phyloP scores from a whole-genome alignment of 805 yeast species.

The Myxozyma melibiosi region DNA sequence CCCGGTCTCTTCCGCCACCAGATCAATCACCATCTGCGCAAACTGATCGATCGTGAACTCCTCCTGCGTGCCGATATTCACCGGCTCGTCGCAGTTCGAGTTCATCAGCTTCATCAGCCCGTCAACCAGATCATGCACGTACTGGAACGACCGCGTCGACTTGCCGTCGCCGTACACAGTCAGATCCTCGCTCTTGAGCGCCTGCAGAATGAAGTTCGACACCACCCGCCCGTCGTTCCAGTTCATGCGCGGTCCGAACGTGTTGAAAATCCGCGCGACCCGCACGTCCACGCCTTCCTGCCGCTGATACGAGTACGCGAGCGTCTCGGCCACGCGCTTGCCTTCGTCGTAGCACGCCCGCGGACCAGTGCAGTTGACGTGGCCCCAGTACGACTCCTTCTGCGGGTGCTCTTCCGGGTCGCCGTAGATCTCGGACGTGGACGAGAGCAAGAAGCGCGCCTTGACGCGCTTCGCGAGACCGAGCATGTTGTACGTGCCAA shows the following conservation, averaged over 20 bases:
- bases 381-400: slow-evolving; percentile 37
- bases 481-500: slow-evolving; percentile 39
- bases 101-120: slow-evolving; percentile 37
- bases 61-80: slow-evolving; percentile 38
- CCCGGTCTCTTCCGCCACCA: slow-evolving; percentile 30
- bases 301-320: slow-evolving; percentile 36
- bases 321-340: slow-evolving; percentile 38
- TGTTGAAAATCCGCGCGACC: slow-evolving; percentile 38
- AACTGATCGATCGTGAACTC: slow-evolving; percentile 37
- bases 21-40: slow-evolving; percentile 34
- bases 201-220: slow-evolving; percentile 38
- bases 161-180: slow-evolving; percentile 37
- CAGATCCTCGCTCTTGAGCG: slow-evolving; percentile 36
- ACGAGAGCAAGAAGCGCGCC: slow-evolving; percentile 37
- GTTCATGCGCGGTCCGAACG: slow-evolving; percentile 39
- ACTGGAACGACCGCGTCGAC: slow-evolving; percentile 38
- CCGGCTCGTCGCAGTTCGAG: slow-evolving; percentile 37
- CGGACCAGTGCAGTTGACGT: slow-evolving; percentile 37
- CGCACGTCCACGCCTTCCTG: slow-evolving; percentile 38
- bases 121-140: slow-evolving; percentile 37
- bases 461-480: slow-evolving; percentile 40
- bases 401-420: slow-evolving; percentile 40
- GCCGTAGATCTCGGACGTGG: slow-evolving; percentile 39
- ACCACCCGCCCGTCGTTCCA: slow-evolving; percentile 40
- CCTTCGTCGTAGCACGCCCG: slow-evolving; percentile 40